A percentile compares a stretch with the other conserved stretches of the same genome.
These are phyloP conservation scores for Celoporthe dispersa DNA, from an alignment of 2,329 filamentous ascomycete genomes.

Conservation along the genomic window DNA sequence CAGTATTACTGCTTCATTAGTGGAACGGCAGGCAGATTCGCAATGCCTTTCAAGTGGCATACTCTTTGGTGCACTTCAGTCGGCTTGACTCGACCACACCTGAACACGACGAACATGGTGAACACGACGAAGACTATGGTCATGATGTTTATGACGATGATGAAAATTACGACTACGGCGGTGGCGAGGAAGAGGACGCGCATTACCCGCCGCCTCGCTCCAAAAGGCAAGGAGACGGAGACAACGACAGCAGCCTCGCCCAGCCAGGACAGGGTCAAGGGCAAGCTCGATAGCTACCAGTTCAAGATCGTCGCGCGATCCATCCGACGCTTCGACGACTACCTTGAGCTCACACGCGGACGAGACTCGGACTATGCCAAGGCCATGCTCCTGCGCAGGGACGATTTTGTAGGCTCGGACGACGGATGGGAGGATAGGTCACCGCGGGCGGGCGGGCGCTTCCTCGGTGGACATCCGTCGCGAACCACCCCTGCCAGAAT, in stretches of 20 bases:
- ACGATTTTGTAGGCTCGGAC: slow-evolving; percentile 1
- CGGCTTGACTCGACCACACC: background rate
- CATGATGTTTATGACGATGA: background rate
- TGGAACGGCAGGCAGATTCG: background rate
- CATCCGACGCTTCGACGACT: slow-evolving; percentile 15
- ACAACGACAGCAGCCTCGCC: background rate
- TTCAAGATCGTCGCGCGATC: background rate
- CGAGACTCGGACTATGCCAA: slow-evolving; percentile 12
- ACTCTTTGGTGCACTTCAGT: background rate
- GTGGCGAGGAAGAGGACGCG: background rate
- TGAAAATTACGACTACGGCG: background rate
- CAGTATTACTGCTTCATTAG: background rate
- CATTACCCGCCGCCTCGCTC: background rate
- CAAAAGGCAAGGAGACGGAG: background rate
- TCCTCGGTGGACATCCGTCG: background rate
- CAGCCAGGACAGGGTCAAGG: background rate
- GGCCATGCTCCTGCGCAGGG: background rate
- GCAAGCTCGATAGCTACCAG: background rate
- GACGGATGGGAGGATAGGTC: background rate
- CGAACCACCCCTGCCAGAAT: background rate
- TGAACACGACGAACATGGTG: background rate
- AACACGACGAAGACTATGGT: background rate
- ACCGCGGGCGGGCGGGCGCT: too few relatives aligned
- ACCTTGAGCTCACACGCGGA: slow-evolving; percentile 17
- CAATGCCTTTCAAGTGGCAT: background rate